These are phyloP conservation scores for Eremothecium gossypii DNA, from an alignment of 1,139 yeast species.

Conservation along the genomic window DNA sequence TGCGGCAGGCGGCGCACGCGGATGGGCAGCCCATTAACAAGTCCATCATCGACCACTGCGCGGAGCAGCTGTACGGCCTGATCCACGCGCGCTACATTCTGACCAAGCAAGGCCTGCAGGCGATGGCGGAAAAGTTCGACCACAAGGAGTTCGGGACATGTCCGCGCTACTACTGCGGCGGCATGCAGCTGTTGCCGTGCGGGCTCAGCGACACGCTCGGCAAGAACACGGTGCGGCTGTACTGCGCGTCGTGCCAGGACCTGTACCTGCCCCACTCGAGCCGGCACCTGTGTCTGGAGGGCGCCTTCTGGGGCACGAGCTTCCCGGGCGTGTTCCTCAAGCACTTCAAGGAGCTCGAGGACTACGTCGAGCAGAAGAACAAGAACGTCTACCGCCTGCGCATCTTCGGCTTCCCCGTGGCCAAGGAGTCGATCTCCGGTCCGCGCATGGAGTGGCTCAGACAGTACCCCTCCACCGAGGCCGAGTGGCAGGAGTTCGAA, in stretches of 20 bases:
- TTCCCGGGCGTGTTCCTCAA: slow-evolving; percentile 88
- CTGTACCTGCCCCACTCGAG: slow-evolving; percentile 80
- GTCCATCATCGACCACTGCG: slow-evolving; percentile 73
- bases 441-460: slow-evolving; percentile 95
- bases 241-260: slow-evolving; percentile 92
- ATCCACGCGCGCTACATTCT: slow-evolving; percentile 89
- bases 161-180: slow-evolving; percentile 83
- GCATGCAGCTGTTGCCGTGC: slow-evolving; percentile 86
- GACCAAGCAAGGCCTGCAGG: slow-evolving; percentile 81
- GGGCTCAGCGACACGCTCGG: slow-evolving; percentile 91
- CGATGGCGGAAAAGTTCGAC: slow-evolving; percentile 95
- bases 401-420: slow-evolving; percentile 79
- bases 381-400: slow-evolving; percentile 50
- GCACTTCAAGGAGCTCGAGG: slow-evolving; percentile 77
- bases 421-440: slow-evolving; percentile 69
- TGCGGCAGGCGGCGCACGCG: slow-evolving; percentile 4
- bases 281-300: slow-evolving; percentile 80
- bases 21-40: slow-evolving; percentile 33
- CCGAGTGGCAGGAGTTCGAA: slow-evolving; percentile 50
- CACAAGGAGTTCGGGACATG: slow-evolving; percentile 85
- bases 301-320: slow-evolving; percentile 93
- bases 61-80: slow-evolving; percentile 84
- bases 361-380: slow-evolving; percentile 44
- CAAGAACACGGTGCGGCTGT: slow-evolving; percentile 80
- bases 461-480: slow-evolving; percentile 52